A percentile compares a stretch with the other conserved stretches of the same genome.
Conservation (phyloP, 768 basidiomycete species). For the Hortiboletus campestris region DNA sequence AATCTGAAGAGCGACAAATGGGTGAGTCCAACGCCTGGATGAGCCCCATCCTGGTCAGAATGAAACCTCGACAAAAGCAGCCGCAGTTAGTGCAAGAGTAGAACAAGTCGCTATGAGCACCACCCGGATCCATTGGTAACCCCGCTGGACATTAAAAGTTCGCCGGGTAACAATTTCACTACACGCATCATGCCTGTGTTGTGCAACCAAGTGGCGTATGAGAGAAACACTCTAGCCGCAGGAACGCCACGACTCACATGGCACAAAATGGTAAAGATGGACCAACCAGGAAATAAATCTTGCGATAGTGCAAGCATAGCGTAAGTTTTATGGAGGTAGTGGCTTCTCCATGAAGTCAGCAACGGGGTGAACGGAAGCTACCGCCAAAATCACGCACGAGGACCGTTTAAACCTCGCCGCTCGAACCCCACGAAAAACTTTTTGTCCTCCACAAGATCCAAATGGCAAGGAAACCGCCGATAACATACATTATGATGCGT, state of each 20-base stretch:
- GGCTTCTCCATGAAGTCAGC: background rate
- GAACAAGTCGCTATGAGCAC: background rate
- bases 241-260: background rate
- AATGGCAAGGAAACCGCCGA: constrained; percentile 51
- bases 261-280: background rate
- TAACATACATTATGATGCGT: constrained; percentile 62
- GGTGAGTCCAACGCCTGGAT: background rate
- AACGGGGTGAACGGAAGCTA: background rate
- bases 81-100: background rate
- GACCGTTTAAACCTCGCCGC: constrained; percentile 12
- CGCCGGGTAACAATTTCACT: background rate
- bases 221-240: background rate
- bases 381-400: constrained; percentile 13
- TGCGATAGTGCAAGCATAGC: constrained; percentile 6
- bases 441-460: constrained; percentile 56
- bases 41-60: background rate
- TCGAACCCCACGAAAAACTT: constrained; percentile 43
- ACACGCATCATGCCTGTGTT: background rate
- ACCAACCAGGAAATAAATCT: background rate
- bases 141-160: background rate
- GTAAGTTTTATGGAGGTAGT: background rate
- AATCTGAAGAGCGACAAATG: background rate
- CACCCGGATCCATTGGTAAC: background rate
- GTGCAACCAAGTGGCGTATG: background rate
- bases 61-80: background rate